Evolutionary conservation across 1,284 basidiomycete species (phyloP).

Genomic region (Rugosomyces carneus): DNA sequence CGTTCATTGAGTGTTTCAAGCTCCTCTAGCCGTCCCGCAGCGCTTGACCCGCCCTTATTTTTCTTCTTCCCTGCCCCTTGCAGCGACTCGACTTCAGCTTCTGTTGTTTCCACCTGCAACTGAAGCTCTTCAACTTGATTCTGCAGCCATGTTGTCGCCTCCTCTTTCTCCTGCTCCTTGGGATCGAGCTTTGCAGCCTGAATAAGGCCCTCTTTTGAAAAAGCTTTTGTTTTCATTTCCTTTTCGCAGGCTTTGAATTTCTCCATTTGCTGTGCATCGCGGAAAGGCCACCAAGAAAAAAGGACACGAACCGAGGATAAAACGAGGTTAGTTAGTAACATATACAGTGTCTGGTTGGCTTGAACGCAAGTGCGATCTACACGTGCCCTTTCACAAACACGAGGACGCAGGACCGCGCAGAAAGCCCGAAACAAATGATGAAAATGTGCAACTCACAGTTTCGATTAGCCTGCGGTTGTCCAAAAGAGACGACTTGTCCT

Average conservation of each 20-base stretch:
- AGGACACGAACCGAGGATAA: conserved; percentile 19
- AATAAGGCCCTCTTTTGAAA: conserved; percentile 97
- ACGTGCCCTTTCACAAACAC: conserved; percentile 14
- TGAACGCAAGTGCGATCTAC: conserved; percentile 11
- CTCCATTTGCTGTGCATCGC: conserved; percentile 91
- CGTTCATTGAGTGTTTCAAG: conserved; percentile 91
- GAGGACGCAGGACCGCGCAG: conserved; percentile 11
- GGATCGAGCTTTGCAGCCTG: conserved; percentile 94
- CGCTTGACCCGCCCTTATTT: conserved; percentile 59
- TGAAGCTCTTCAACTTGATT: conserved; percentile 87
- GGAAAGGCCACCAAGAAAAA: conserved; percentile 14
- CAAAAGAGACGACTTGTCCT: conserved; percentile 92
- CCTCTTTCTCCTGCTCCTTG: conserved; percentile 93
- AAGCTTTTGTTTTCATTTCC: conserved; percentile 99
- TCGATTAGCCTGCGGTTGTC: conserved; percentile 97
- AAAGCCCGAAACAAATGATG: conserved; percentile 4
- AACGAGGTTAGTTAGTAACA: conserved; percentile 21
- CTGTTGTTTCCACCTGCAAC: conserved; percentile 89
- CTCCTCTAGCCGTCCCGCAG: conserved; percentile 72
- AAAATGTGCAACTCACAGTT: conserved; percentile 62
- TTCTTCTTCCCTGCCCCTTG: conserved; percentile 86
- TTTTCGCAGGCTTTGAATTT: conserved; percentile 99
- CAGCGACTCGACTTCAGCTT: conserved; percentile 92
- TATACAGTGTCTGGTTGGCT: conserved; percentile 14
- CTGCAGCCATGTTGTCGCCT: conserved; percentile 84